Evolutionary conservation across 2,329 filamentous ascomycete genomes (phyloP).

Genomic region (Seiridium cupressi): DNA sequence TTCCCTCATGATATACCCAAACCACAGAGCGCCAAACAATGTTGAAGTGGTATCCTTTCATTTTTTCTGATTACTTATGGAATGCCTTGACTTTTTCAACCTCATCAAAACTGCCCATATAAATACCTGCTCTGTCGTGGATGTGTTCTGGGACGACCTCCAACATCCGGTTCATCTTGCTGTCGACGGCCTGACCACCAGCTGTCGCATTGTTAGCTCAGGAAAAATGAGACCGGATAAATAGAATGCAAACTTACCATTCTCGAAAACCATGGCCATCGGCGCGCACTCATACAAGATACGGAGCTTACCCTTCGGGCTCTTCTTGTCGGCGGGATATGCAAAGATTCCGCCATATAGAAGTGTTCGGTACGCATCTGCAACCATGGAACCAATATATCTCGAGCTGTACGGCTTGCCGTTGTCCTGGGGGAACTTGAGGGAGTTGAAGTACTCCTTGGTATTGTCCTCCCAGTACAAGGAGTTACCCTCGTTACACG

Average conservation of each 20-base stretch:
- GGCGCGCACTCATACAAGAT: conserved; percentile 98
- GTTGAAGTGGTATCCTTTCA: not conserved
- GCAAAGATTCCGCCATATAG: conserved; percentile 97
- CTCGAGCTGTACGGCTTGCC: conserved; percentile 91
- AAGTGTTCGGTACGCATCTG: conserved; percentile 93
- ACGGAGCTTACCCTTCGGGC: conserved; percentile 93
- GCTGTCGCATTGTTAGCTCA: conserved; percentile 46
- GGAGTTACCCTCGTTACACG: conserved; percentile 97
- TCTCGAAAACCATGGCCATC: conserved; percentile 99
- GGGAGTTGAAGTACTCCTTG: conserved; percentile 81
- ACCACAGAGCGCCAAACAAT: not conserved
- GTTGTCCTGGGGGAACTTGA: conserved; percentile 74
- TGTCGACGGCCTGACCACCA: conserved; percentile 88
- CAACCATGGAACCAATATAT: conserved; percentile 98
- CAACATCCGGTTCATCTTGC: conserved; percentile 87
- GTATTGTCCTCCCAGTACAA: conserved; percentile 92
- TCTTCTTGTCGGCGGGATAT: conserved; percentile 97
- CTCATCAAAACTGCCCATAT: conserved; percentile 92
- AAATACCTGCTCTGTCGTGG: conserved; percentile 93
- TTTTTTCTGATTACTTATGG: conserved; percentile 52
- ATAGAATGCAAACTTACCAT: conserved; percentile 60
- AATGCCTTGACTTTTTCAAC: conserved; percentile 91
- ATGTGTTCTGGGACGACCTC: conserved; percentile 87
- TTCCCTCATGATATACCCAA: conserved; percentile 1
- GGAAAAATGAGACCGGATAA: not conserved